Evolutionary conservation across 2,329 filamentous ascomycete genomes (phyloP).

Genomic region (Claviceps sp.): DNA sequence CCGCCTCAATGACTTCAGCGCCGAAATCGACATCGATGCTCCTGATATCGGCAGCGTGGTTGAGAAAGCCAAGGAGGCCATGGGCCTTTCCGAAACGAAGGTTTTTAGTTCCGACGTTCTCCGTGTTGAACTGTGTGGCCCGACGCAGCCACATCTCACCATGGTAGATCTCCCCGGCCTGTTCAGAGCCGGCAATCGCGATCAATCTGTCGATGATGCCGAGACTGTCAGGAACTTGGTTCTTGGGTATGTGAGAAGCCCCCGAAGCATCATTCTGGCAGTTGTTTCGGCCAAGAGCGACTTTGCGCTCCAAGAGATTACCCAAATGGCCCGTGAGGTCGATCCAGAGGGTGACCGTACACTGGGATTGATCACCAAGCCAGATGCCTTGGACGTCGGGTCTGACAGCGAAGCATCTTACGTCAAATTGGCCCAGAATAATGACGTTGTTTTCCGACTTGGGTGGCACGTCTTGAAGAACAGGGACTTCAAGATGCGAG

Average conservation of each 20-base stretch:
- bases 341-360: constrained; percentile 25
- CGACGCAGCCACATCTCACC: constrained; percentile 37
- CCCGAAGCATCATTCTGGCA: constrained; percentile 45
- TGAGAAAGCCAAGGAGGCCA: constrained; percentile 5
- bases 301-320: constrained; percentile 40
- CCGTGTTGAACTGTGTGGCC: constrained; percentile 33
- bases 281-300: constrained; percentile 43
- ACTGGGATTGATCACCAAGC: constrained; percentile 44
- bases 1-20: constrained; percentile 1
- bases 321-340: constrained; percentile 2
- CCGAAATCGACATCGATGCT: background rate
- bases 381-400: constrained; percentile 22
- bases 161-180: constrained; percentile 45
- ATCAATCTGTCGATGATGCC: constrained; percentile 24
- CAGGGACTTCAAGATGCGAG: constrained; percentile 19
- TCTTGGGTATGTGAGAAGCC: constrained; percentile 39
- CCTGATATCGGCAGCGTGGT: constrained; percentile 6
- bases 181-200: constrained; percentile 30
- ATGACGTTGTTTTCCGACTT: constrained; percentile 31
- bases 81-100: constrained; percentile 7
- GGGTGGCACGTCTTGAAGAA: constrained; percentile 43
- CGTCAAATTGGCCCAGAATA: constrained; percentile 29
- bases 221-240: constrained; percentile 23
- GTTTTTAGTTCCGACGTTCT: constrained; percentile 33
- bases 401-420: constrained; percentile 28